These are phyloP conservation scores for Leucocoprinus leucothites DNA, from an alignment of 768 basidiomycete species.

Conservation along the genomic window DNA sequence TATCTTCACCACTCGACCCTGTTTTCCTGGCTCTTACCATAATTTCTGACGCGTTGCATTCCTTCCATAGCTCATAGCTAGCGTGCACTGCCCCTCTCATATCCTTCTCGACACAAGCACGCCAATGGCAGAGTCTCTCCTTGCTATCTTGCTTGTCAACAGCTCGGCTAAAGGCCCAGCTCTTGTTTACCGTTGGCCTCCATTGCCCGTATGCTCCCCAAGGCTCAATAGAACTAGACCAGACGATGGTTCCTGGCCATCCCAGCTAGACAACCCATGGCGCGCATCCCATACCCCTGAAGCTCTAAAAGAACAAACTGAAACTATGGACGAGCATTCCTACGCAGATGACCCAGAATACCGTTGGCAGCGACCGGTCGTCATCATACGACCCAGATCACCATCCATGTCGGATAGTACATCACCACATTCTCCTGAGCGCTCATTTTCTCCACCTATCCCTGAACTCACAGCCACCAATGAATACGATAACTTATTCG, in stretches of 20 bases:
- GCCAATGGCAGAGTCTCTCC: slow-evolving; percentile 76
- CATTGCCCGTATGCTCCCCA: slow-evolving; percentile 57
- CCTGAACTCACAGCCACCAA: slow-evolving; percentile 31
- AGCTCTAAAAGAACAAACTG: slow-evolving; percentile 28
- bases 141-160: slow-evolving; percentile 81
- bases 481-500: slow-evolving; percentile 71
- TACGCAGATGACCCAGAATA: slow-evolving; percentile 45
- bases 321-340: slow-evolving; percentile 19
- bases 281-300: slow-evolving; percentile 42
- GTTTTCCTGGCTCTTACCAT: no score
- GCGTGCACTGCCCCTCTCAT: no score
- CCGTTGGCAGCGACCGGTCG: slow-evolving; percentile 58
- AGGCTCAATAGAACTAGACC: slow-evolving; percentile 74
- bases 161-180: slow-evolving; percentile 79
- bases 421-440: slow-evolving; percentile 43
- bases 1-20: no score
- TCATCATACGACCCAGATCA: slow-evolving; percentile 42
- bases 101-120: no score
- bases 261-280: slow-evolving; percentile 73
- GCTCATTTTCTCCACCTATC: slow-evolving; percentile 38
- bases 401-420: slow-evolving; percentile 45
- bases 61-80: no score
- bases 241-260: slow-evolving; percentile 36
- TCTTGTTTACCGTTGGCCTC: slow-evolving; percentile 85
- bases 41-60: no score